Evolutionary conservation across 345 rosid genomes (phyloP).

Genomic region (Populus euphratica): DNA sequence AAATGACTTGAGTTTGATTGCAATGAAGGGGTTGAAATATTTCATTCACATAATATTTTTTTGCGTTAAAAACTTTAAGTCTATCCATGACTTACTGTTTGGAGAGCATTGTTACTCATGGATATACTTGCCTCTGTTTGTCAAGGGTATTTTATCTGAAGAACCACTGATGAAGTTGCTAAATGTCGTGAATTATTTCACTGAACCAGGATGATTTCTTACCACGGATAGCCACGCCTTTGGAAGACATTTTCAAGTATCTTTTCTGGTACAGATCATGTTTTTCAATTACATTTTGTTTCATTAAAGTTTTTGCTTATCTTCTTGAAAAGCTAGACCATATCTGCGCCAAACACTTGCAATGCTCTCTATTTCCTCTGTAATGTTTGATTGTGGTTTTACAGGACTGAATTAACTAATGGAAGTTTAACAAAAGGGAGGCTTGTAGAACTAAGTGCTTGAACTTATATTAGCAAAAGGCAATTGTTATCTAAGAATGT

Average conservation of each 20-base stretch:
- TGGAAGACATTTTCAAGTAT: slow-evolving; percentile 97
- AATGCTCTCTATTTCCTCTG: neutral
- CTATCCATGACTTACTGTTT: neutral
- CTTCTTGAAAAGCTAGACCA: neutral
- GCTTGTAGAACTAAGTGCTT: neutral
- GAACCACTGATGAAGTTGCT: neutral
- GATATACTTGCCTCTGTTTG: neutral
- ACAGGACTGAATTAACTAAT: neutral
- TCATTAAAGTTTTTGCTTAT: neutral
- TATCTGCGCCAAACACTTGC: neutral
- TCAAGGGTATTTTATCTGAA: neutral
- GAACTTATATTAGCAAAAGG: neutral
- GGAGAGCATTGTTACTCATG: slow-evolving; percentile 11
- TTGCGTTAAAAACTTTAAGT: neutral
- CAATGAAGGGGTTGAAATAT: slow-evolving; percentile 4
- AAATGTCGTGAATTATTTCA: neutral
- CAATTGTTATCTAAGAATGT: neutral
- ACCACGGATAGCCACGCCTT: slow-evolving; percentile 89
- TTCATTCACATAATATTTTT: neutral
- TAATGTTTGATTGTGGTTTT: neutral
- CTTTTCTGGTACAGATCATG: slow-evolving; percentile 73
- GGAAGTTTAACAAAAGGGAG: neutral
- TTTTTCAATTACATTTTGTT: neutral
- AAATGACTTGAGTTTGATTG: neutral
- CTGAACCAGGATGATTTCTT: slow-evolving; percentile 85